phyloP scores from a whole-genome alignment of 164 flowering plant species.

The Akebia trifoliata region DNA sequence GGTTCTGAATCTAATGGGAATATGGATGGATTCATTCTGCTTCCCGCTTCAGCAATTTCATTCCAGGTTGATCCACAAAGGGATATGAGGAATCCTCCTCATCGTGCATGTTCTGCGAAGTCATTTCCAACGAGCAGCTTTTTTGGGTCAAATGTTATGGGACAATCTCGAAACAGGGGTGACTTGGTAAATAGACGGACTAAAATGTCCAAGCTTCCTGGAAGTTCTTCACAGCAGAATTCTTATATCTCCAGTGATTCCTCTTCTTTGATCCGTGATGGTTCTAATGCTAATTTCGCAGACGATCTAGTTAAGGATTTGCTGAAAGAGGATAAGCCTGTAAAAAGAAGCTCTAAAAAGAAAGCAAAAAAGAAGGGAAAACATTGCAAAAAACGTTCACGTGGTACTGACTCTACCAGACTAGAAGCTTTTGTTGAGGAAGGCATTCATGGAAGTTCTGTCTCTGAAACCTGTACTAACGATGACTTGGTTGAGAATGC shows the following conservation, averaged over 20 bases:
- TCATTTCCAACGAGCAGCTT: slow-evolving; percentile 15
- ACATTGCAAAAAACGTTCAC: slow-evolving; percentile 24
- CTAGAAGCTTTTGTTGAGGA: slow-evolving; percentile 21
- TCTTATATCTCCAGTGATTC: slow-evolving; percentile 12
- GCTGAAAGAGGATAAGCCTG: slow-evolving; percentile 19
- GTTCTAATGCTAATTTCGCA: slow-evolving; percentile 19
- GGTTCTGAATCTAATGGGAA: slow-evolving; percentile 20
- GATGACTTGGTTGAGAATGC: slow-evolving; percentile 15
- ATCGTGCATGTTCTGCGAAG: slow-evolving; percentile 19
- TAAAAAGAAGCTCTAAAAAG: slow-evolving; percentile 28
- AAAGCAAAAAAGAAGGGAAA: slow-evolving; percentile 43
- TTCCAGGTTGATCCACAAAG: slow-evolving; percentile 16
- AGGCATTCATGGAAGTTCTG: slow-evolving; percentile 16
- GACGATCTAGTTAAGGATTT: slow-evolving; percentile 16
- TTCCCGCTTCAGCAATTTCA: slow-evolving; percentile 17
- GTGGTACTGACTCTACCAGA: slow-evolving; percentile 12
- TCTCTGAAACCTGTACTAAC: slow-evolving; percentile 20
- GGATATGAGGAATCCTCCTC: slow-evolving; percentile 14
- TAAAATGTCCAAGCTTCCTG: slow-evolving; percentile 19
- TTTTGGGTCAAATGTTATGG: slow-evolving; percentile 21
- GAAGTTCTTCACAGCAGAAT: slow-evolving; percentile 15
- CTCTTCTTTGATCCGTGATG: slow-evolving; percentile 17
- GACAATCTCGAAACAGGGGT: slow-evolving; percentile 19
- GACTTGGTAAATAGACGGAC: slow-evolving; percentile 12
- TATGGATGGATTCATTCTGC: slow-evolving; percentile 25